Percentiles rank a stretch among this genome's conserved stretches.
phyloP scores from a whole-genome alignment of 1,139 yeast species.

The Pneumocystis sp. region DNA sequence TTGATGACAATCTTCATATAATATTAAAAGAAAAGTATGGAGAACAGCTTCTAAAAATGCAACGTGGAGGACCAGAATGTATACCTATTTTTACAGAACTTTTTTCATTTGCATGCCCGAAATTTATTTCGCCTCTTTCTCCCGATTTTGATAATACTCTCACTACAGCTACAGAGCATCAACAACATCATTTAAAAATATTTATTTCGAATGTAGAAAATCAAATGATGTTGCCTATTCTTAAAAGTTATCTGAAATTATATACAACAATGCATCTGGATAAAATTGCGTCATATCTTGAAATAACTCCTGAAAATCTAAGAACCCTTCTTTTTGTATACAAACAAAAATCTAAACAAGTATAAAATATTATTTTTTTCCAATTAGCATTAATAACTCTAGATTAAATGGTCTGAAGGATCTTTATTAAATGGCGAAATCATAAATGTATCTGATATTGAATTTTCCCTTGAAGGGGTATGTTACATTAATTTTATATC shows the following conservation, averaged over 20 bases:
- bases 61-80: constrained; percentile 31
- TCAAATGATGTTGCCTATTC: constrained; percentile 27
- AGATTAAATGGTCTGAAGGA: constrained; percentile 30
- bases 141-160: constrained; percentile 24
- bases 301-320: constrained; percentile 24
- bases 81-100: constrained; percentile 31
- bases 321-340: constrained; percentile 12
- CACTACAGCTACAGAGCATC: constrained; percentile 23
- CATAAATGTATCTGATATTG: constrained; percentile 31
- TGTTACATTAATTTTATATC: background rate
- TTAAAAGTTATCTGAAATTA: constrained; percentile 32
- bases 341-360: constrained; percentile 8
- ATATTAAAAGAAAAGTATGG: constrained; percentile 34
- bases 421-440: constrained; percentile 30
- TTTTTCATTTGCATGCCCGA: constrained; percentile 34
- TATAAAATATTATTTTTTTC: constrained; percentile 32
- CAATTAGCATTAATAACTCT: constrained; percentile 28
- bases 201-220: constrained; percentile 31
- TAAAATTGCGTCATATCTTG: constrained; percentile 31
- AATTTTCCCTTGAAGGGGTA: constrained; percentile 28
- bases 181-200: constrained; percentile 30
- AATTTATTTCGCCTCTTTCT: constrained; percentile 31
- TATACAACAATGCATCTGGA: constrained; percentile 33
- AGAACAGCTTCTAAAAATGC: constrained; percentile 31
- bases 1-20: constrained; percentile 31